Evolutionary conservation across 345 rosid genomes (phyloP).

Genomic region (Clausena lansium): DNA sequence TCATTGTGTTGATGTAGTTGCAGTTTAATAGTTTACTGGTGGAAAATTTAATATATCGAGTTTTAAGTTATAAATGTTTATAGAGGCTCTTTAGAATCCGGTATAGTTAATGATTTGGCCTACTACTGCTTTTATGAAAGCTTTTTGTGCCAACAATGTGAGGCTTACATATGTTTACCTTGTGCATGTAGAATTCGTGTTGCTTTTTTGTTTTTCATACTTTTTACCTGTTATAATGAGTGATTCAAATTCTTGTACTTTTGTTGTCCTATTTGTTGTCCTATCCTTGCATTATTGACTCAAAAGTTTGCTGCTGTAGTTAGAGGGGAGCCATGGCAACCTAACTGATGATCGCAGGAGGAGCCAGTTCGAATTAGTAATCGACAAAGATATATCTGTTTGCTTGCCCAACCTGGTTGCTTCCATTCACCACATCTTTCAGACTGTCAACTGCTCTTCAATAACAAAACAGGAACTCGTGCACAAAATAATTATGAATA

Average conservation of each 20-base stretch:
- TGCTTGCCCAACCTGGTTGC: constrained; percentile 40
- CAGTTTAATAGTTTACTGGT: not conserved
- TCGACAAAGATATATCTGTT: constrained; percentile 20
- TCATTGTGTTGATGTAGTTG: not conserved
- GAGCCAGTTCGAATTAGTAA: not conserved
- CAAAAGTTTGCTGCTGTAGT: constrained; percentile 8
- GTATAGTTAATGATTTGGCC: not conserved
- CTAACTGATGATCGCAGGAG: constrained; percentile 6
- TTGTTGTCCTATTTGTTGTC: not conserved
- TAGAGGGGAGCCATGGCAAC: constrained; percentile 3
- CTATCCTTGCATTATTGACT: not conserved
- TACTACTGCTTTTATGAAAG: not conserved
- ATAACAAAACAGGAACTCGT: constrained; percentile 58
- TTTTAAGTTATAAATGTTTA: not conserved
- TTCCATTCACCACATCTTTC: constrained; percentile 35
- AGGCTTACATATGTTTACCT: not conserved
- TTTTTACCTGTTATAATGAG: not conserved
- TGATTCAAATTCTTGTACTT: not conserved
- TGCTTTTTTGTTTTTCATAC: not conserved
- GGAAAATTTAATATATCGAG: not conserved
- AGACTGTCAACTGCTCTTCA: constrained; percentile 28
- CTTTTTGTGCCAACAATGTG: not conserved
- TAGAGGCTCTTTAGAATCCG: not conserved
- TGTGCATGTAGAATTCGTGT: not conserved
- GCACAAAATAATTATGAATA: constrained; percentile 44